These are phyloP conservation scores for Metschnikowia amazonensis DNA, from an alignment of 805 yeast species.

Conservation along the genomic window DNA sequence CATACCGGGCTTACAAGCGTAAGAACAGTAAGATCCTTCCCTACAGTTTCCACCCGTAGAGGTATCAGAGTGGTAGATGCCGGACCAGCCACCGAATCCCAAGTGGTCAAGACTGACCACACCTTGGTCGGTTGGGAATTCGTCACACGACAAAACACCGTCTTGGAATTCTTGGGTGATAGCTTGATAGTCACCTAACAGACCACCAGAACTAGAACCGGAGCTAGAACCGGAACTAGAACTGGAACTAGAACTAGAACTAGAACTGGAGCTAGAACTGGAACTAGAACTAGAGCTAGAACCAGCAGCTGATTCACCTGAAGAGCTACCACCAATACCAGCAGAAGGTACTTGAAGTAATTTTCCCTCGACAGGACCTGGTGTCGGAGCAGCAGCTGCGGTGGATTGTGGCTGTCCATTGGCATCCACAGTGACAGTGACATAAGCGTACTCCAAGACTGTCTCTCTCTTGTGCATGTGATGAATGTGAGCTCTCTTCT, in stretches of 20 bases:
- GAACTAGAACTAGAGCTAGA: constrained; percentile 36
- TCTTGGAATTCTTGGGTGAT: constrained; percentile 67
- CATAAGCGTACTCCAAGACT: constrained; percentile 47
- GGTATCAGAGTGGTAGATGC: constrained; percentile 58
- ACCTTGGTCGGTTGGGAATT: constrained; percentile 81
- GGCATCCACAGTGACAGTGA: constrained; percentile 37
- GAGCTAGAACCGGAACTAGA: constrained; percentile 38
- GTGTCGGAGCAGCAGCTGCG: constrained; percentile 5
- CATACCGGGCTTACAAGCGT: constrained; percentile 98
- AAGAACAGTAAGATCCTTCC: constrained; percentile 93
- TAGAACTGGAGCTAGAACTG: constrained; percentile 2
- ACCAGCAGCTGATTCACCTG: constrained; percentile 9
- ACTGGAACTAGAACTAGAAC: constrained; percentile 38
- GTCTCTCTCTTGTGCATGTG: constrained; percentile 59
- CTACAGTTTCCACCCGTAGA: constrained; percentile 67
- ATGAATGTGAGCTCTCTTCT: constrained; percentile 45
- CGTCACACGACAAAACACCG: constrained; percentile 62
- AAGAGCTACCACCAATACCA: constrained; percentile 1
- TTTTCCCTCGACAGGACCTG: background rate
- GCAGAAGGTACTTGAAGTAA: constrained; percentile 10
- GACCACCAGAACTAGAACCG: constrained; percentile 41
- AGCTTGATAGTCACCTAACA: constrained; percentile 49
- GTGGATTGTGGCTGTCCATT: constrained; percentile 39
- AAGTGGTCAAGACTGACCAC: constrained; percentile 69
- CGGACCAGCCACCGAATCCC: constrained; percentile 81